Percentiles rank a stretch among this genome's conserved stretches.
phyloP scores from a whole-genome alignment of 1,284 basidiomycete genomes.

The Austroboletus niveus region DNA sequence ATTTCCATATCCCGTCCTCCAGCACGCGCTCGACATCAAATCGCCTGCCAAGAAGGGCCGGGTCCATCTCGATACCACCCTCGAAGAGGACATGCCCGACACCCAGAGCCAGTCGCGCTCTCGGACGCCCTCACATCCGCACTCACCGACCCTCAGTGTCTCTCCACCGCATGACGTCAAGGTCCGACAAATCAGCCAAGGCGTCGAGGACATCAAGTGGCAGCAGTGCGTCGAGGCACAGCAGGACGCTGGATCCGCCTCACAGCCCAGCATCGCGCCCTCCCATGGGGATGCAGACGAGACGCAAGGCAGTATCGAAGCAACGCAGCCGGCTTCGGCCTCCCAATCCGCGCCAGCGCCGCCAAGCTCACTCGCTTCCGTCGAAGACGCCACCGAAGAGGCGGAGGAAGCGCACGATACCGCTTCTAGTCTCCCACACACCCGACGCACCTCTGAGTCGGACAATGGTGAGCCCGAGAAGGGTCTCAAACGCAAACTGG shows the following conservation, averaged over 20 bases:
- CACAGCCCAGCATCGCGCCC: conserved; percentile 1
- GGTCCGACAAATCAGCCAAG: conserved; percentile 73
- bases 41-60: conserved; percentile 73
- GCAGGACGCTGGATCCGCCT: conserved; percentile 9
- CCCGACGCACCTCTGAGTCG: conserved; percentile 31
- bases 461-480: conserved; percentile 48
- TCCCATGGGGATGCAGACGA: conserved; percentile 12
- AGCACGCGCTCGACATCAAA: conserved; percentile 53
- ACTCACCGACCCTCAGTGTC: conserved; percentile 43
- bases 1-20: conserved; percentile 11
- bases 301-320: conserved; percentile 10
- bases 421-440: conserved; percentile 31
- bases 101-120: conserved; percentile 34
- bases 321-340: conserved; percentile 10
- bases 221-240: conserved; percentile 36
- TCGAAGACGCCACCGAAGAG: conserved; percentile 25
- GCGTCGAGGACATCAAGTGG: conserved; percentile 74
- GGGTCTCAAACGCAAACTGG: conserved; percentile 62
- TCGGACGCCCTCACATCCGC: conserved; percentile 40
- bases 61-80: conserved; percentile 54
- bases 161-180: conserved; percentile 72
- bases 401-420: conserved; percentile 21
- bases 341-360: conserved; percentile 13
- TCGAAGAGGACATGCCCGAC: conserved; percentile 52
- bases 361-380: conserved; percentile 16